Evolutionary conservation across 129 eudicot genomes (phyloP).

Genomic region (Centrapalus pauciflorus): DNA sequence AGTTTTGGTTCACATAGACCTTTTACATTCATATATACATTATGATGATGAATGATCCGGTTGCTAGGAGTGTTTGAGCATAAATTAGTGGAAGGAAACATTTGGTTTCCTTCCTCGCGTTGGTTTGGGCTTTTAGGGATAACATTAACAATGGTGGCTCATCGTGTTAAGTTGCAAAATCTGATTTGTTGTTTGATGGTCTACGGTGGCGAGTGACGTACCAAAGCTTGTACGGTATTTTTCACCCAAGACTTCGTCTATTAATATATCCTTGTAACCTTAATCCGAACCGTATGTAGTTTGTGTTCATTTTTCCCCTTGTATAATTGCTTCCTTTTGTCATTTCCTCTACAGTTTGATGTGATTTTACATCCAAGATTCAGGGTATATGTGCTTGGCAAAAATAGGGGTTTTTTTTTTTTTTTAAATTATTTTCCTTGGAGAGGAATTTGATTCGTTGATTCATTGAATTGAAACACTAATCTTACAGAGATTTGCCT

Average conservation of each 20-base stretch:
- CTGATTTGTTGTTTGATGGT: too few species aligned
- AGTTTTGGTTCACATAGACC: not conserved
- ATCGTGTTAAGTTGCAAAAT: too few species aligned
- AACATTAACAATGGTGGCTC: not conserved
- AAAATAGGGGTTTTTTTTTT: too few species aligned
- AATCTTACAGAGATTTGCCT: slow-evolving; percentile 7
- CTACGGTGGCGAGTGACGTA: too few species aligned
- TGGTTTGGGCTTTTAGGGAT: slow-evolving; percentile 13
- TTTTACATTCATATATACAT: not conserved
- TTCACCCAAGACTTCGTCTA: too few species aligned
- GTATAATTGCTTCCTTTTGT: too few species aligned
- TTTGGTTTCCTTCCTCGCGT: not conserved
- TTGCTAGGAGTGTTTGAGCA: slow-evolving; percentile 9
- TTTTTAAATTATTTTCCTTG: too few species aligned
- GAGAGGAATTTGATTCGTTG: slow-evolving; percentile 19
- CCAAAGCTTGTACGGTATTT: too few species aligned
- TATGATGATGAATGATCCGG: not conserved
- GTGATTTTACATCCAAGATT: slow-evolving; percentile 18
- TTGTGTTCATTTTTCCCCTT: too few species aligned
- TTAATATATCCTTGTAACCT: too few species aligned
- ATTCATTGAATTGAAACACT: slow-evolving; percentile 9
- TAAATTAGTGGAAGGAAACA: not conserved
- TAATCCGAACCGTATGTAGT: too few species aligned
- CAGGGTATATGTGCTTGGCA: slow-evolving; percentile 20
- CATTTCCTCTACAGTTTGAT: too few species aligned